These are phyloP conservation scores for Kluyveromyces lactis DNA, from an alignment of 805 yeast genomes.

Conservation along the genomic window DNA sequence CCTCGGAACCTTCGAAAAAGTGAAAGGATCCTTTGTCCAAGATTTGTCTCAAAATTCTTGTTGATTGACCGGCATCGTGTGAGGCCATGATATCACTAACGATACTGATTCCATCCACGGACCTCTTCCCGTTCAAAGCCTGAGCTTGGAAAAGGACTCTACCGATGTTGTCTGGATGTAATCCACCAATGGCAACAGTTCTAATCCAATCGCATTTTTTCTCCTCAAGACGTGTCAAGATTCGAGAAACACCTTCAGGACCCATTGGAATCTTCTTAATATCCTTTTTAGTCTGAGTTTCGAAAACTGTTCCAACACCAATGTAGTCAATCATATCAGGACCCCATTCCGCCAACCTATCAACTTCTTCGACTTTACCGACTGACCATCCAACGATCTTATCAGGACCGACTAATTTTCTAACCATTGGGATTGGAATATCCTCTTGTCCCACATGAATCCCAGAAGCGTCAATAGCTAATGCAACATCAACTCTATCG, in stretches of 20 bases:
- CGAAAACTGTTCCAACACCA: constrained; percentile 75
- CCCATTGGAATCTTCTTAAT: constrained; percentile 55
- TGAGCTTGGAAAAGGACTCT: constrained; percentile 45
- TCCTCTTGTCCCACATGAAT: constrained; percentile 92
- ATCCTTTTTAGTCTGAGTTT: constrained; percentile 62
- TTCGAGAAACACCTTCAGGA: constrained; percentile 50
- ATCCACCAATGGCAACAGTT: constrained; percentile 78
- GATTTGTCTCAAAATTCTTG: constrained; percentile 31
- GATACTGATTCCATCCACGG: constrained; percentile 76
- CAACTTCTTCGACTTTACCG: constrained; percentile 45
- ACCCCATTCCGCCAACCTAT: constrained; percentile 25
- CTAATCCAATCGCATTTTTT: constrained; percentile 33
- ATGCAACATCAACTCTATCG: constrained; percentile 81
- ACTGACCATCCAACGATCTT: constrained; percentile 79
- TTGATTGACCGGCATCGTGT: constrained; percentile 42
- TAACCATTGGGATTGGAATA: constrained; percentile 47
- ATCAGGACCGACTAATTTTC: constrained; percentile 60
- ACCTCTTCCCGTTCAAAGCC: constrained; percentile 34
- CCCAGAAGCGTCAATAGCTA: constrained; percentile 86
- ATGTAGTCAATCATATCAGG: constrained; percentile 55
- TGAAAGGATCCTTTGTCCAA: constrained; percentile 14
- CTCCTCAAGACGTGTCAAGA: constrained; percentile 40
- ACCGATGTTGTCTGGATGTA: constrained; percentile 54
- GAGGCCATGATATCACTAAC: constrained; percentile 80
- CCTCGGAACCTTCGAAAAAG: constrained; percentile 9